These are phyloP conservation scores for Arachnomyces sp. DNA, from an alignment of 2,329 filamentous ascomycete species.

Conservation along the genomic window DNA sequence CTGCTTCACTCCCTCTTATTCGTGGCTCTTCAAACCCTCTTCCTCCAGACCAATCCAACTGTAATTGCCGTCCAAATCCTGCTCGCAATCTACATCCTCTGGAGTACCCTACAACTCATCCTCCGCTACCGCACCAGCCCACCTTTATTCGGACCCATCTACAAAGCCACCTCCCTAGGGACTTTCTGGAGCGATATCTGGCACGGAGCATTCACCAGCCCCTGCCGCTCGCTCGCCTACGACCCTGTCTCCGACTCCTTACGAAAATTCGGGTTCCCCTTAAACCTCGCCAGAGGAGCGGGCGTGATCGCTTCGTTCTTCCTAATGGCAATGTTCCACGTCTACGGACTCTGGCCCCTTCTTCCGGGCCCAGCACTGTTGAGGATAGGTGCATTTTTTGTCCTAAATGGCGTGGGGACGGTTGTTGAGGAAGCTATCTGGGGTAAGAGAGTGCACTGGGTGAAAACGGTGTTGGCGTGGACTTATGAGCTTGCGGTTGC, in stretches of 20 bases:
- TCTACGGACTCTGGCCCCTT: constrained; percentile 31
- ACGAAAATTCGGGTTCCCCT: constrained; percentile 23
- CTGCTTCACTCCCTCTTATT: constrained; percentile 29
- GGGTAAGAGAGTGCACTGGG: constrained; percentile 18
- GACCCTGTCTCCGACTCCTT: constrained; percentile 27
- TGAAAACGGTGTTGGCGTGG: constrained; percentile 19
- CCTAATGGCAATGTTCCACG: constrained; percentile 35
- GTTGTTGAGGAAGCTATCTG: constrained; percentile 19
- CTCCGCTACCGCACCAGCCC: constrained; percentile 31
- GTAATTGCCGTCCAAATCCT: constrained; percentile 33
- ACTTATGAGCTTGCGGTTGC: constrained; percentile 20
- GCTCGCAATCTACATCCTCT: constrained; percentile 34
- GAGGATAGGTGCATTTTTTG: constrained; percentile 32
- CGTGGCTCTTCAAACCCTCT: constrained; percentile 25
- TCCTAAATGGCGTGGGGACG: constrained; percentile 33
- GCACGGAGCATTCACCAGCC: constrained; percentile 37
- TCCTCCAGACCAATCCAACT: constrained; percentile 27
- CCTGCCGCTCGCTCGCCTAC: constrained; percentile 34
- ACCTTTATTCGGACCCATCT: constrained; percentile 35
- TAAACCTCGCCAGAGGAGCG: constrained; percentile 23
- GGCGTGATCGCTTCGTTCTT: constrained; percentile 32
- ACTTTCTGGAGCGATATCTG: constrained; percentile 38
- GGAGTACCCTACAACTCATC: constrained; percentile 31
- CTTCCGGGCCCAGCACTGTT: constrained; percentile 22
- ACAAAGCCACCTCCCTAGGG: constrained; percentile 27